phyloP scores from a whole-genome alignment of 192 early-diverging fungal genomes.

The Entomortierella lignicola region DNA sequence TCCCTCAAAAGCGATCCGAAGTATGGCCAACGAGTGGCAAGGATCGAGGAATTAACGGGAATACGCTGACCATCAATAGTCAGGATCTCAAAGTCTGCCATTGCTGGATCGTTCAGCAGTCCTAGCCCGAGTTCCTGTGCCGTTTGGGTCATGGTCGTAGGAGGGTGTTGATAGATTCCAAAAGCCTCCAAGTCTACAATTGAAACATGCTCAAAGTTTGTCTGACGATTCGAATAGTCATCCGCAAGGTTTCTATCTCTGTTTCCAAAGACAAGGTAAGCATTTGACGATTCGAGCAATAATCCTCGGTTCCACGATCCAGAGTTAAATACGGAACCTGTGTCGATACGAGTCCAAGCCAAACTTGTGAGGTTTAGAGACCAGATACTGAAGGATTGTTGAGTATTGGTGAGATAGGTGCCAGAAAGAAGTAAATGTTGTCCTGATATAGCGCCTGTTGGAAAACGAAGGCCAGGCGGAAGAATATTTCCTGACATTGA shows the following conservation, averaged over 20 bases:
- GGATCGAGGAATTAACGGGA: slow-evolving; percentile 66
- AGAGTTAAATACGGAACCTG: slow-evolving; percentile 72
- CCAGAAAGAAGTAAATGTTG: slow-evolving; percentile 77
- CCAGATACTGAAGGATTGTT: slow-evolving; percentile 81
- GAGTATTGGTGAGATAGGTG: slow-evolving; percentile 75
- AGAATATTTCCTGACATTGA: slow-evolving; percentile 70
- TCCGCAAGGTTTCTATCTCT: slow-evolving; percentile 72
- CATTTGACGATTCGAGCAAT: slow-evolving; percentile 70
- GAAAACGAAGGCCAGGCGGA: slow-evolving; percentile 83
- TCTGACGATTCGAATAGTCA: slow-evolving; percentile 83
- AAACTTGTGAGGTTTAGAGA: slow-evolving; percentile 69
- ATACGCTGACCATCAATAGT: slow-evolving; percentile 64
- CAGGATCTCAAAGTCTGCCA: slow-evolving; percentile 70
- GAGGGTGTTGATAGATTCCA: slow-evolving; percentile 71
- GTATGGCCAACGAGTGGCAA: slow-evolving; percentile 68
- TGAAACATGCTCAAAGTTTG: slow-evolving; percentile 82
- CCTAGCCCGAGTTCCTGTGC: slow-evolving; percentile 72
- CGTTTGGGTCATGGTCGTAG: slow-evolving; percentile 62
- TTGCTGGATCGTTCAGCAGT: slow-evolving; percentile 64
- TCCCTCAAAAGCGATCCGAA: slow-evolving; percentile 59
- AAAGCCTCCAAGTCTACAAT: slow-evolving; percentile 80
- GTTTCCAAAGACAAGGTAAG: slow-evolving; percentile 80
- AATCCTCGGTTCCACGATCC: slow-evolving; percentile 87
- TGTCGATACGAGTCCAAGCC: slow-evolving; percentile 75
- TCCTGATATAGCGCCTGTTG: slow-evolving; percentile 76